Evolutionary conservation across 176 grass and related monocot species (phyloP).

Genomic region (Thalia dealbata): DNA sequence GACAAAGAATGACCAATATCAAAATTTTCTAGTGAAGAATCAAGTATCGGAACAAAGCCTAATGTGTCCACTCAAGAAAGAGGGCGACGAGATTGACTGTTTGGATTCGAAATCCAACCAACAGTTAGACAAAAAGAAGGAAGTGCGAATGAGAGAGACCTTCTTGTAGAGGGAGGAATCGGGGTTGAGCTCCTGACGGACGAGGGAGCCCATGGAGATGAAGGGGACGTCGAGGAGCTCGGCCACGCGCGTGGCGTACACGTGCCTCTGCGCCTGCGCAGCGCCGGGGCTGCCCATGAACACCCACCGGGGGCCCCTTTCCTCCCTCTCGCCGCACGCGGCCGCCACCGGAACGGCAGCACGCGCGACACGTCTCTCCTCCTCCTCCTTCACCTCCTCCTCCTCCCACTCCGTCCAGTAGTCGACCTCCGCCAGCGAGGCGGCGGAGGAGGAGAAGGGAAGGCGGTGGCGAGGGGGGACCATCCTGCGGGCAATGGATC

Average conservation of each 20-base stretch:
- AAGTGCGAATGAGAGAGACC: constrained; percentile 22
- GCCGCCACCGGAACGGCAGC: constrained; percentile 10
- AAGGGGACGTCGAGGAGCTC: constrained; percentile 76
- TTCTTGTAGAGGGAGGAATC: constrained; percentile 59
- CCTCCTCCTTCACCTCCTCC: constrained; percentile 42
- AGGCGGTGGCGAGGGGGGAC: neutral
- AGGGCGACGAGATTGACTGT: constrained; percentile 23
- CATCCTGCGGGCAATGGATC: constrained; percentile 25
- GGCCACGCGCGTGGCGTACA: constrained; percentile 65
- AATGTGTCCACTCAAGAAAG: neutral
- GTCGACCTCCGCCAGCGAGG: constrained; percentile 31
- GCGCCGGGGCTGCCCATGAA: constrained; percentile 77
- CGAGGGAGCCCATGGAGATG: constrained; percentile 87
- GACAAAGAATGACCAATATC: neutral
- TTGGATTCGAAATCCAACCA: constrained; percentile 4
- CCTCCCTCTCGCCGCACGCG: constrained; percentile 13
- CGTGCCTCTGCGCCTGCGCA: constrained; percentile 84
- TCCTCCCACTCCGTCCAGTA: constrained; percentile 68
- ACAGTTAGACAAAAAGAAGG: neutral
- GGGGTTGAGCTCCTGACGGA: constrained; percentile 71
- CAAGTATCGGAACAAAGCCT: neutral
- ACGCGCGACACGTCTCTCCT: constrained; percentile 4
- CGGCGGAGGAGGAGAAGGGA: constrained; percentile 32
- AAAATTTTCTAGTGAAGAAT: neutral
- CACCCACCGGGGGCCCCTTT: constrained; percentile 64